phyloP scores from a whole-genome alignment of 2,329 filamentous ascomycete genomes.

The Xylariaceae sp. region DNA sequence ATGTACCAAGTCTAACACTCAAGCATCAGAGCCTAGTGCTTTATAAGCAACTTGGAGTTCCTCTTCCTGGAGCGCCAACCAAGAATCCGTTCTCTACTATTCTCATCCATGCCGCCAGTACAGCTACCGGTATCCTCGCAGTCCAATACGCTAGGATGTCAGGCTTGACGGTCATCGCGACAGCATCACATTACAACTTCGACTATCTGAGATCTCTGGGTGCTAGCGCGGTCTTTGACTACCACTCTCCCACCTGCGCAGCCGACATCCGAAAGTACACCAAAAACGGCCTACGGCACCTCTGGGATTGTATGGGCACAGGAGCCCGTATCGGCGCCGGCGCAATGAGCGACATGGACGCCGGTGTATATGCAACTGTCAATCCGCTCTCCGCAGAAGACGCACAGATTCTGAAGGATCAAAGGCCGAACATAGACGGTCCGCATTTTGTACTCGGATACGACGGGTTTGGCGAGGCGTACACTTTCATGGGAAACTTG shows the following conservation, averaged over 20 bases:
- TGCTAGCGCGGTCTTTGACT: slow-evolving; percentile 29
- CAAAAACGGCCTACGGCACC: slow-evolving; percentile 13
- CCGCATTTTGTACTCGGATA: slow-evolving; percentile 34
- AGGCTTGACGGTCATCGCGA: slow-evolving; percentile 36
- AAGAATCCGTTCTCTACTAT: slow-evolving; percentile 31
- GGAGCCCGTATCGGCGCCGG: slow-evolving; percentile 11
- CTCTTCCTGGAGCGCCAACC: slow-evolving; percentile 39
- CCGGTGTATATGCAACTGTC: neutral
- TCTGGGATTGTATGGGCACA: slow-evolving; percentile 33
- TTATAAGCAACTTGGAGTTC: slow-evolving; percentile 41
- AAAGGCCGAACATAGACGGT: slow-evolving; percentile 1
- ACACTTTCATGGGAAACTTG: slow-evolving; percentile 7
- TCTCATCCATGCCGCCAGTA: slow-evolving; percentile 46
- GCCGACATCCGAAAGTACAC: slow-evolving; percentile 15
- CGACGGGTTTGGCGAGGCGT: slow-evolving; percentile 36
- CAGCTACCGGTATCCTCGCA: slow-evolving; percentile 50
- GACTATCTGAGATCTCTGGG: slow-evolving; percentile 32
- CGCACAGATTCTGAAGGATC: neutral
- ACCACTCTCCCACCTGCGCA: slow-evolving; percentile 15
- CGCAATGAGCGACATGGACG: neutral
- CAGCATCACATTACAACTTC: slow-evolving; percentile 35
- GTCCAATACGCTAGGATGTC: slow-evolving; percentile 41
- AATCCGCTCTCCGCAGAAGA: neutral
- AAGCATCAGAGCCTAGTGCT: slow-evolving; percentile 39
- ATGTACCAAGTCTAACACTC: neutral